Conservation (phyloP, 371 early-diverging fungal species). For the Mucor mucedo region DNA sequence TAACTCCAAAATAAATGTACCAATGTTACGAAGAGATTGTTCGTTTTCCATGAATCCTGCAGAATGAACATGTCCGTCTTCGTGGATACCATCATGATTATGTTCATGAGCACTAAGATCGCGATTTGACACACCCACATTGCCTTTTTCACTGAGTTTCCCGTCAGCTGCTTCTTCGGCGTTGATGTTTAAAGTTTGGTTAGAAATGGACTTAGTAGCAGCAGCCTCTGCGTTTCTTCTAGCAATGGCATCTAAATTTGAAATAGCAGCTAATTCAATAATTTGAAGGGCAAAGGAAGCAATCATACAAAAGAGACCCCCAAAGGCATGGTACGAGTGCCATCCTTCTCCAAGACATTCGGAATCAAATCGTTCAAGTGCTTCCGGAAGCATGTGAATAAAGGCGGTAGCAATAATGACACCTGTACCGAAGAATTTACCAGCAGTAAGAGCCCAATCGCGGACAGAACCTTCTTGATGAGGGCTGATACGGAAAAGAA, state of each 20-base stretch:
- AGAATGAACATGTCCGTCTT: constrained; percentile 55
- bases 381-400: constrained; percentile 68
- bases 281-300: constrained; percentile 42
- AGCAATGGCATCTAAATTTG: constrained; percentile 31
- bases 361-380: constrained; percentile 35
- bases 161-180: neutral
- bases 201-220: neutral
- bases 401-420: constrained; percentile 82
- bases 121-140: neutral
- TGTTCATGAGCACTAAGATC: constrained; percentile 16
- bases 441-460: constrained; percentile 29
- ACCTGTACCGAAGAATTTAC: constrained; percentile 71
- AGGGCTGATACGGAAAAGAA: constrained; percentile 31
- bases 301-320: constrained; percentile 42
- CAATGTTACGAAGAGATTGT: constrained; percentile 36
- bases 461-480: constrained; percentile 20
- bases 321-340: constrained; percentile 43
- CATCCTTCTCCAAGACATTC: constrained; percentile 43
- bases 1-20: constrained; percentile 73
- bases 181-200: neutral
- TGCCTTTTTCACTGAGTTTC: constrained; percentile 9
- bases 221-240: constrained; percentile 13
- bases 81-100: constrained; percentile 28
- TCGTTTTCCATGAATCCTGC: constrained; percentile 46
- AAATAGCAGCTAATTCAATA: constrained; percentile 38